Percentiles rank a stretch among this genome's conserved stretches.
phyloP scores from a whole-genome alignment of 139 green algal species.

The Yamagishiella unicocca region DNA sequence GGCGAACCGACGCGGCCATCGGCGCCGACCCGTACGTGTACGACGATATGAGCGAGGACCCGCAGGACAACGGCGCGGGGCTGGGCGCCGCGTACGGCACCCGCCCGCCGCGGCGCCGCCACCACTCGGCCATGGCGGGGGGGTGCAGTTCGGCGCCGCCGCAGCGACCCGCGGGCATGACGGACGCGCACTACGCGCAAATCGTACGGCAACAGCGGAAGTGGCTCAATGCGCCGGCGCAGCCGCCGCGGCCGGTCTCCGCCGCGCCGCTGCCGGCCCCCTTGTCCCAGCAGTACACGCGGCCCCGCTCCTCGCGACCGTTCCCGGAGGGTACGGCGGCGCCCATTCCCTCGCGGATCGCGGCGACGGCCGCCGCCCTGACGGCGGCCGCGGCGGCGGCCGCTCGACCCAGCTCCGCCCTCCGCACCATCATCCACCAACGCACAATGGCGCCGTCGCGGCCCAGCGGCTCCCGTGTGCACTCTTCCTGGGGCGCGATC shows the following conservation, averaged over 20 bases:
- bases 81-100: constrained; percentile 8
- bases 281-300: not conserved
- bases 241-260: not conserved
- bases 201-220: constrained; percentile 29
- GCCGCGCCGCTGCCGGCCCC: not conserved
- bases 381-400: not conserved
- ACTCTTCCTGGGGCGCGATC: not conserved
- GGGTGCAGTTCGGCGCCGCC: not conserved
- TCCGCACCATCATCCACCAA: not conserved
- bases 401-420: not conserved
- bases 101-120: not conserved
- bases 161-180: not conserved
- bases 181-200: constrained; percentile 30
- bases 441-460: not conserved
- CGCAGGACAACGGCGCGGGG: not conserved
- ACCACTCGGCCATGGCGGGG: not conserved
- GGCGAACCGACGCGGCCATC: not conserved
- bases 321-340: constrained; percentile 7
- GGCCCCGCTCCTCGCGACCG: not conserved
- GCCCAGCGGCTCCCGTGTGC: not conserved
- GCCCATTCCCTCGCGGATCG: constrained; percentile 7
- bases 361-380: not conserved
- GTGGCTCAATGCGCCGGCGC: constrained; percentile 31
- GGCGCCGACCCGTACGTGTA: constrained; percentile 1
- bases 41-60: constrained; percentile 6